Base-by-base conservation (phyloP, 176 grass and related monocot genomes). In the Echinochloa phyllopogon region DNA sequence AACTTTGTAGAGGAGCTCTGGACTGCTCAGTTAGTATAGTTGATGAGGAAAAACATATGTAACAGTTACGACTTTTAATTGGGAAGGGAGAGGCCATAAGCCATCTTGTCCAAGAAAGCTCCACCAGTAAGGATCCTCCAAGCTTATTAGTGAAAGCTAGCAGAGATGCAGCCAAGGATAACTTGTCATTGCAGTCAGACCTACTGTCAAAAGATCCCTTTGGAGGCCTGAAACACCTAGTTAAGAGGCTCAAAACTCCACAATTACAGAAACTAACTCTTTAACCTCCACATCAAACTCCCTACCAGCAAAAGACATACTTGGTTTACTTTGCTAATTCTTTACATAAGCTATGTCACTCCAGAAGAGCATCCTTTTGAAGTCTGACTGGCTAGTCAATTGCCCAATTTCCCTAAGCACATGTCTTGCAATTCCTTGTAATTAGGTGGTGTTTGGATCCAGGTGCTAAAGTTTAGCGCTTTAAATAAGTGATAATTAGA, bases 71-170 rank as follows among this genome's bases (percentile, higher is more conserved):
- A 24, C 4, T 6, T 56, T 37, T 11, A 18, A 20, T 55, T 39
- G 4, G 33, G 49, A 36, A 64, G 25, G 61, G 61, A 27, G 12
- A 70, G 10, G 21, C 4, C 43, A 8, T 29, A 15, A 53, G 16
- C 25, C 15, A 36, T 47, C 61, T 36, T 65, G 29, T 36, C 61
- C 60, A 29, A 63, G 25, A 37, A 74, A 53, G 16, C 45, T 52
- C 27, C 25, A 36, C 71, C 47, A 52, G 41, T 79, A 44, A 24
- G 14, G 13, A 62, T 44, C 8, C 14, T 11, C 1, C 40, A 49
- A 72, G 43, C 41, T 62, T 63, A 63, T 78, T 47, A 44, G 72
- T 75, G 51, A 75, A 52, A 58, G 11, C 52, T 17, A 23, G 41
- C 20, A 23, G 33, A 76, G 18, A 57, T 74, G 20, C 39, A 43